A percentile compares a stretch with the other conserved stretches of the same genome.
Conservation (phyloP, 352 stramenopile species). For the Phytophthora parvispora region DNA sequence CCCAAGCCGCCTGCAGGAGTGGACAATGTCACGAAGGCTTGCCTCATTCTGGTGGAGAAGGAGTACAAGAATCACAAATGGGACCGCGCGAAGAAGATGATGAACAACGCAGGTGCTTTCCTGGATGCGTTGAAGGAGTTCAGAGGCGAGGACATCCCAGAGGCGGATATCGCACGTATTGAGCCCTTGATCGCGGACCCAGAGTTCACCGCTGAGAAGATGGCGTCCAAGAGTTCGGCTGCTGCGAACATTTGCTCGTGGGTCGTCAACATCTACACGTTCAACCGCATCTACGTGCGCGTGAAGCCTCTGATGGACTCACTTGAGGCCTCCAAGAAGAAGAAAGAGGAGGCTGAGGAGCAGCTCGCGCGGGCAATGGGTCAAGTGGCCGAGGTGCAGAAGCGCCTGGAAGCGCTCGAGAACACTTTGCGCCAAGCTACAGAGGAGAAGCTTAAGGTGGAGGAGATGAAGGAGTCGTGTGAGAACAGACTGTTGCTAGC, state of each 20-base stretch:
- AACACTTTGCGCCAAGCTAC: constrained; percentile 96
- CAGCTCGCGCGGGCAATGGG: constrained; percentile 93
- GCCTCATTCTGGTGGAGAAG: constrained; percentile 98
- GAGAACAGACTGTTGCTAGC: constrained; percentile 94
- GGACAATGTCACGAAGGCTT: constrained; percentile 97
- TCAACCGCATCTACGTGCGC: constrained; percentile 99
- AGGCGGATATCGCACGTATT: constrained; percentile 94
- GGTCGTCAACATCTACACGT: constrained; percentile 99
- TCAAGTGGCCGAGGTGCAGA: constrained; percentile 96
- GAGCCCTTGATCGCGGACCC: constrained; percentile 94
- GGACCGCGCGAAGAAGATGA: constrained; percentile 99
- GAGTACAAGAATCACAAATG: constrained; percentile 99
- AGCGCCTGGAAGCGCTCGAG: constrained; percentile 92
- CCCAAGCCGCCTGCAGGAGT: constrained; percentile 96
- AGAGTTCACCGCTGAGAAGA: constrained; percentile 97
- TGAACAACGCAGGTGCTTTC: constrained; percentile 98
- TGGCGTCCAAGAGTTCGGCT: constrained; percentile 97
- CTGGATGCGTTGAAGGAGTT: constrained; percentile 95
- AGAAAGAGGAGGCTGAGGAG: constrained; percentile 94
- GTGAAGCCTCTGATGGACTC: constrained; percentile 99
- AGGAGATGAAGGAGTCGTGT: constrained; percentile 96
- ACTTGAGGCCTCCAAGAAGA: constrained; percentile 95
- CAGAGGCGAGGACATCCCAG: constrained; percentile 95
- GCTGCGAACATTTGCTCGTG: constrained; percentile 98
- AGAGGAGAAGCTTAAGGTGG: constrained; percentile 97